Base-by-base conservation (phyloP, 306 rosid species). In the Rubus idaeus region DNA sequence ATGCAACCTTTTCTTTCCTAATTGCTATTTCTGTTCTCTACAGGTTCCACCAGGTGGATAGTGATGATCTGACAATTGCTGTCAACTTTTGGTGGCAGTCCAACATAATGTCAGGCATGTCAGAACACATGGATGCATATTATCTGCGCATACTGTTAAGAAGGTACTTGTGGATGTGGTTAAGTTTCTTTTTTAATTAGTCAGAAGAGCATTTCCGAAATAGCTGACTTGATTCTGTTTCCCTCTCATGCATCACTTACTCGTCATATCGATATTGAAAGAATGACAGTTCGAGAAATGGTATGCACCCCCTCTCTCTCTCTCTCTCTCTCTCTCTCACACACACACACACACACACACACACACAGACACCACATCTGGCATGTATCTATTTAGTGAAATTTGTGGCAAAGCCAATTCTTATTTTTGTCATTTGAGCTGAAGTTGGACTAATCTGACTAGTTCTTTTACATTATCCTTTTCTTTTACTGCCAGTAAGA, bases 71-170 rank as follows among this genome's bases (percentile, higher is more conserved):
- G 87, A 92, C 99, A 71, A 83, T 92, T 78, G 99, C 97, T 74
- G 82, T 95, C 68, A 95, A 95, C 89, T 88, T 90, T 83, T 95
- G 99, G 97, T 95, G 99, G 99, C 89, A 41, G 71, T 92, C 99
- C 69, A 82, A 78, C 47, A 77, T 82, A 49, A 86, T 88, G 77
- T 87, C 93, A 80, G 64, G 85, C 90, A 87, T 95, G 94, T 64
- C 82, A 77, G 97, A 92, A 42, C 99, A 95, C 83, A 95, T 95
- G 99, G 99, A 95, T 68, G 84, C 90, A 61, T 92, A 95, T 83
- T 92, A 87, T 79, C 73, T 95, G 80, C 94, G 99, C 65, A 89
- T 85, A 86, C 86, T 95, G 82, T 86, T 92, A 85, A 90, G 90
- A 92, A 89, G 97, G 97, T 92, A 83, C 78, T 78, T 77, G 71